phyloP scores from a whole-genome alignment of 1,284 basidiomycete genomes.

The Trichosporon sp. region DNA sequence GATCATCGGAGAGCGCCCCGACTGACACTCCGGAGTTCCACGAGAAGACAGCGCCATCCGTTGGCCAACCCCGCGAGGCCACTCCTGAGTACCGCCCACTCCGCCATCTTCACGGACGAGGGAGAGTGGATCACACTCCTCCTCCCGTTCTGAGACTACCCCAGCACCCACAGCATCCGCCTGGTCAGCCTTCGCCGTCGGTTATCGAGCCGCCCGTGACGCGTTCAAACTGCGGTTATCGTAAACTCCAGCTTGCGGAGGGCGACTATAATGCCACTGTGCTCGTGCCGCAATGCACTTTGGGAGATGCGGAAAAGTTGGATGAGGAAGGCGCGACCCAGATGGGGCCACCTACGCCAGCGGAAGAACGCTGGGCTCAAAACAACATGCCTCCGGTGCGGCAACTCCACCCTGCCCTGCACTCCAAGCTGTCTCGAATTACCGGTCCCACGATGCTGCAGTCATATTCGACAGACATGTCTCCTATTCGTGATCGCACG shows the following conservation, averaged over 20 bases:
- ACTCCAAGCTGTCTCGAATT: slow-evolving; percentile 9
- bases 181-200: not conserved
- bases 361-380: slow-evolving; percentile 1
- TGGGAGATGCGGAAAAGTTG: not conserved
- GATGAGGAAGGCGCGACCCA: not conserved
- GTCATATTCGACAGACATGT: not conserved
- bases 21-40: not conserved
- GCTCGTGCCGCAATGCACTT: not conserved
- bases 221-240: slow-evolving; percentile 5
- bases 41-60: too few relatives aligned
- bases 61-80: not conserved
- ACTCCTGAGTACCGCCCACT: not conserved
- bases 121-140: not conserved
- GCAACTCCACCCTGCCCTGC: not conserved
- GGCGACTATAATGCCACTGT: slow-evolving; percentile 6
- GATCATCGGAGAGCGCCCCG: too few relatives aligned
- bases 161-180: not conserved
- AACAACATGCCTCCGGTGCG: slow-evolving; percentile 1
- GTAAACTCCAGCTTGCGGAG: not conserved
- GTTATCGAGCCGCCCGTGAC: not conserved
- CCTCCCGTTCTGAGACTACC: not conserved
- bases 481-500: not conserved
- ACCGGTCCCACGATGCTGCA: slow-evolving; percentile 2
- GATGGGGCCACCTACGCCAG: not conserved
- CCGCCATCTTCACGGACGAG: not conserved